Percentiles rank a stretch among this genome's conserved stretches.
Evolutionary conservation across 495 filamentous ascomycete species (phyloP).

Genomic region (Chaetomium tenue): DNA sequence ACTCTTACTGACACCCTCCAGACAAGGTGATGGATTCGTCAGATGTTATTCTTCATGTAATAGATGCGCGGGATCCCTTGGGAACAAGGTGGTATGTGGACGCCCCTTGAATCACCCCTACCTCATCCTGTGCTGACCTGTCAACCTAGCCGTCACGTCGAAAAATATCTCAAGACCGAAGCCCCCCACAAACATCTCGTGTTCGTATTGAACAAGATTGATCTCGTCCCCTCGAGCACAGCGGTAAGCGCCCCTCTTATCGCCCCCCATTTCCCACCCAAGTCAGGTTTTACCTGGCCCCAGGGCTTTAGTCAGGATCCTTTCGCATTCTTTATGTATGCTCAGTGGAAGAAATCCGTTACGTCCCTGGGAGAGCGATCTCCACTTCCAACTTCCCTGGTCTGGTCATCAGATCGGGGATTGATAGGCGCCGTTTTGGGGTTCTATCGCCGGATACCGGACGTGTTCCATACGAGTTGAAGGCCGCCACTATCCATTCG

Average conservation of each 20-base stretch:
- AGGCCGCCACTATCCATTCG: constrained; percentile 51
- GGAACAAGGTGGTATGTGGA: constrained; percentile 68
- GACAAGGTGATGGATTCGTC: constrained; percentile 90
- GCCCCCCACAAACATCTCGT: constrained; percentile 75
- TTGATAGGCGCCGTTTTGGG: constrained; percentile 84
- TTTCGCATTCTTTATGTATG: constrained; percentile 52
- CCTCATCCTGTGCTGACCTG: neutral
- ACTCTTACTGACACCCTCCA: constrained; percentile 21
- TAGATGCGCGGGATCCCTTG: constrained; percentile 88
- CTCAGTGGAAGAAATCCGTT: constrained; percentile 82
- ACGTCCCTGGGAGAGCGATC: constrained; percentile 92
- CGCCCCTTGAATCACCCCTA: neutral
- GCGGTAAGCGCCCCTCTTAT: constrained; percentile 64
- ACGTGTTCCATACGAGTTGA: constrained; percentile 81
- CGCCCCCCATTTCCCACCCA: constrained; percentile 4
- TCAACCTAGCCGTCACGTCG: constrained; percentile 60
- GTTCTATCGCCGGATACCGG: constrained; percentile 65
- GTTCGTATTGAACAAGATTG: constrained; percentile 85
- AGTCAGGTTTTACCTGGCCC: constrained; percentile 26
- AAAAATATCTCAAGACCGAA: constrained; percentile 90
- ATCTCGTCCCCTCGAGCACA: constrained; percentile 87
- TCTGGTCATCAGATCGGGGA: constrained; percentile 55
- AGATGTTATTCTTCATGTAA: constrained; percentile 93
- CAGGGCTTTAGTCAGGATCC: constrained; percentile 95
- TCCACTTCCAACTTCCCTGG: constrained; percentile 62